Conservation (phyloP, 73 alveolate genomes). For the Stentor roeselii region DNA sequence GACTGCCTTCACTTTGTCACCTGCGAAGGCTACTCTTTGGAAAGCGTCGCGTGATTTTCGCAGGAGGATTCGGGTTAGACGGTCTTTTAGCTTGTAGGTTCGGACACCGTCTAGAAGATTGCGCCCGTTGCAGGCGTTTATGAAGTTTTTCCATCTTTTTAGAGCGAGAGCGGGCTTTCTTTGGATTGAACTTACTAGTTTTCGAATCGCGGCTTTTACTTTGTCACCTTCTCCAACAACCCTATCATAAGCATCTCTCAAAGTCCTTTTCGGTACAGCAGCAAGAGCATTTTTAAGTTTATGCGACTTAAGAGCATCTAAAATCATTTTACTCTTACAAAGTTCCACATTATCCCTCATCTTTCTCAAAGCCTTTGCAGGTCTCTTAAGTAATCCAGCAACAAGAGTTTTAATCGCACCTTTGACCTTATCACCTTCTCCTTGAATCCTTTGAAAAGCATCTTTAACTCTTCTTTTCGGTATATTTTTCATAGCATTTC, state of each 20-base stretch:
- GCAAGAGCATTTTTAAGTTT: neutral
- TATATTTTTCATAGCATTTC: neutral
- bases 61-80: neutral
- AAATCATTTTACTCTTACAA: neutral
- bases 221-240: neutral
- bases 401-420: neutral
- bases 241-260: conserved; percentile 14
- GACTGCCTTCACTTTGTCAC: neutral
- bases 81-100: neutral
- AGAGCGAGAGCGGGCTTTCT: neutral
- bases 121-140: neutral
- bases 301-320: neutral
- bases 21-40: neutral
- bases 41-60: neutral
- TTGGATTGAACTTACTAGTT: neutral
- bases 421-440: neutral
- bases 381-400: neutral
- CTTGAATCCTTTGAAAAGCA: neutral
- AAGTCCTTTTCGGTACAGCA: neutral
- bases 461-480: neutral
- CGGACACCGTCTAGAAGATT: neutral
- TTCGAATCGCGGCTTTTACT: neutral
- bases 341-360: neutral
- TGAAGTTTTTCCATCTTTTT: neutral
- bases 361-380: neutral